Evolutionary conservation across 2,329 filamentous ascomycete genomes (phyloP), one percentile per base, ranked within the genome.

Genomic region (Chalaropsis ovoidea): DNA sequence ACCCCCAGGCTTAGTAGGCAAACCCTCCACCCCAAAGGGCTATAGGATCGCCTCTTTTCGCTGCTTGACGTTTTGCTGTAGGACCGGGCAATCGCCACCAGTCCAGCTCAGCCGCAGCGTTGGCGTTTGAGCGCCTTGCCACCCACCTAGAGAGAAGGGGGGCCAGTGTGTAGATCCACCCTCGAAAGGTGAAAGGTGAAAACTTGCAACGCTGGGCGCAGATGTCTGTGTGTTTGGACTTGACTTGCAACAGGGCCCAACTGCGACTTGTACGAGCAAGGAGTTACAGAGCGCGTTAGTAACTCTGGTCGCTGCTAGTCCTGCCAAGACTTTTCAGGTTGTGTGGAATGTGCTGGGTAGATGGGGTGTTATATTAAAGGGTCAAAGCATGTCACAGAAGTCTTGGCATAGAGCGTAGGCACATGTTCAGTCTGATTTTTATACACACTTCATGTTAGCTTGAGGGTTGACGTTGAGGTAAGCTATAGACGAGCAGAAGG

Each of bases 271-370:
- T 17, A 56, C 42, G 42, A 43, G 24, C 42, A 43, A n/a, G 13
- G 13, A 43, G 42, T 15, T 43, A 43, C 42, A 43, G 42, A 10
- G 42, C 42, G 3, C 31, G 6, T 31, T 2, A 31, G 8, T 31
- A 13, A n/a, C 52, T 31, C 17, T 15, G 11, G 15, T n/a, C 17
- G 52, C 52, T 56, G 8, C 24, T 56, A 56, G 52, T 56, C 13
- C 27, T 56, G 52, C 52, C 52, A 56, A 56, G 52, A 56, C 52
- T 56, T 56, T 31, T 56, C 52, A 56, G 52, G 52, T 35, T 56
- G 52, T 56, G 22, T 31, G 27, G 24, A 22, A 49, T 49, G 10
- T 11, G 17, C 27, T 8, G 4, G 52, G 19, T 56, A 17, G 4
- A 31, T 22, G 13, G 22, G 24, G 13, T 7, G 27, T 56, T 31